Evolutionary conservation across 148 eudicot genomes (phyloP).

Genomic region (Heliosperma pusillum): DNA sequence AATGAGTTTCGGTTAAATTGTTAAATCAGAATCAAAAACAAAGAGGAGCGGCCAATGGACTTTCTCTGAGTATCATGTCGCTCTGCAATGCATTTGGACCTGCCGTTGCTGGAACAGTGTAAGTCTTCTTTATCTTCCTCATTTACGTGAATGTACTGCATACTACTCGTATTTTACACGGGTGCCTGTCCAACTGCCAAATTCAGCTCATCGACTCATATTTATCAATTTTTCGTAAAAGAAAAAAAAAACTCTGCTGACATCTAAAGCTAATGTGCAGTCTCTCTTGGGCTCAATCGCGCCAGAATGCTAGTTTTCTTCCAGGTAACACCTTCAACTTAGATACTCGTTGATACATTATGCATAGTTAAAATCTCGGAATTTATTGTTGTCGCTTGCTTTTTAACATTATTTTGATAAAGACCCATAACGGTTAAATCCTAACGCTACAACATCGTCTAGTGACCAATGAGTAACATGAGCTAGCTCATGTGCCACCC

Average conservation of each 20-base stretch:
- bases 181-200: background rate
- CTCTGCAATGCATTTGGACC: slow-evolving; percentile 60
- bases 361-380: too few relatives aligned
- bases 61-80: slow-evolving; percentile 60
- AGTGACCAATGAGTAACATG: too few relatives aligned
- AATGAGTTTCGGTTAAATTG: background rate
- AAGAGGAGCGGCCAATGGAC: slow-evolving; percentile 74
- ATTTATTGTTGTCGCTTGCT: too few relatives aligned
- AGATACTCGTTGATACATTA: too few relatives aligned
- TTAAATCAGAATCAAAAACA: slow-evolving; percentile 46
- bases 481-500: too few relatives aligned
- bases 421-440: too few relatives aligned
- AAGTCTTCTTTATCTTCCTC: slow-evolving; percentile 18
- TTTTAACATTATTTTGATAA: too few relatives aligned
- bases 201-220: too few relatives aligned
- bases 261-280: slow-evolving; percentile 13
- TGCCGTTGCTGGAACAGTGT: slow-evolving; percentile 63
- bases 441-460: too few relatives aligned
- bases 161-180: background rate
- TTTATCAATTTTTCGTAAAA: too few relatives aligned
- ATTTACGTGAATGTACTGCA: background rate
- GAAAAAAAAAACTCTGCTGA: background rate
- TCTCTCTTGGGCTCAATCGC: slow-evolving; percentile 33
- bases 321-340: slow-evolving; percentile 23
- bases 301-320: slow-evolving; percentile 26